Evolutionary conservation across 805 yeast genomes (phyloP).

Genomic region (Starmerella bacillaris): DNA sequence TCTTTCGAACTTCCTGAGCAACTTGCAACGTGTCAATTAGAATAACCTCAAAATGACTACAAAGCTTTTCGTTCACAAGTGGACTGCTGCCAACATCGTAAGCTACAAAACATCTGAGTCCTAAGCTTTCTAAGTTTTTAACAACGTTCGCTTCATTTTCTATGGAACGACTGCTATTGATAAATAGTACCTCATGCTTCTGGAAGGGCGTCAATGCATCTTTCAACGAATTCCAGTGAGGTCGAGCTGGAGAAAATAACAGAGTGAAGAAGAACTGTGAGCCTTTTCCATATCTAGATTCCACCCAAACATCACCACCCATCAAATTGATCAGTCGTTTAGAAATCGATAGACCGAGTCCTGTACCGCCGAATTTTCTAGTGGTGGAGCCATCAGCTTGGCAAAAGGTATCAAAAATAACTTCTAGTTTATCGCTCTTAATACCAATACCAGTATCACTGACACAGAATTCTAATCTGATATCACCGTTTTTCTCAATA

Average conservation of each 20-base stretch:
- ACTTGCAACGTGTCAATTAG: conserved; percentile 65
- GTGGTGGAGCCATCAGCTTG: conserved; percentile 92
- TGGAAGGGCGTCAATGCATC: conserved; percentile 58
- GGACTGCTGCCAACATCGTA: conserved; percentile 37
- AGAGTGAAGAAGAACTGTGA: conserved; percentile 71
- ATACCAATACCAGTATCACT: conserved; percentile 86
- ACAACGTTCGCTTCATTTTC: conserved; percentile 35
- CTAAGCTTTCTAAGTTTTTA: conserved; percentile 34
- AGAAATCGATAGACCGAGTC: conserved; percentile 73
- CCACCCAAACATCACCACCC: conserved; percentile 92
- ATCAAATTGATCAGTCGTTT: conserved; percentile 71
- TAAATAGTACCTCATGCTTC: conserved; percentile 49
- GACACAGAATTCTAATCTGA: conserved; percentile 64
- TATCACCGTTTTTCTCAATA: conserved; percentile 26
- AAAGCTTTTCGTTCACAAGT: conserved; percentile 23
- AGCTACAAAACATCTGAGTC: conserved; percentile 46
- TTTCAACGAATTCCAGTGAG: conserved; percentile 42
- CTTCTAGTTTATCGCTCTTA: conserved; percentile 63
- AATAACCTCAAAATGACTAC: conserved; percentile 52
- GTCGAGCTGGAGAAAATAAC: conserved; percentile 53
- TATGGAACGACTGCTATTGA: conserved; percentile 43
- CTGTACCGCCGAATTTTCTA: conserved; percentile 84
- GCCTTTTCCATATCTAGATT: conserved; percentile 62
- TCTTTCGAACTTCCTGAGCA: conserved; percentile 46
- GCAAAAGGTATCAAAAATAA: conserved; percentile 77